Base-by-base conservation (phyloP, 2,329 filamentous ascomycete species). In the Cladosporium oxysporum region DNA sequence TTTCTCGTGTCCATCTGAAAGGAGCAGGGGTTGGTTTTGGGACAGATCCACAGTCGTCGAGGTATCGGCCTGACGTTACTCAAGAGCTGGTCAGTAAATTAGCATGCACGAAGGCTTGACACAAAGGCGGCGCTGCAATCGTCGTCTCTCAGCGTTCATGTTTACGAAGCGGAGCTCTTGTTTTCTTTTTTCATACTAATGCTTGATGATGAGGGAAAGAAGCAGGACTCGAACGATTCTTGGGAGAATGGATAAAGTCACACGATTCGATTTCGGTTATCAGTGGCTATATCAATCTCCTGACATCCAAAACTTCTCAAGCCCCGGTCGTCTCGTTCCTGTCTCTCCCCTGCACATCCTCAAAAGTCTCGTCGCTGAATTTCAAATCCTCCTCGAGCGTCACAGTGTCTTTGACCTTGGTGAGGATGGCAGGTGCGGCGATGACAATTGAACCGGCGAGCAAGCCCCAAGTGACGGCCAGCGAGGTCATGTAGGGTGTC, bases 281-380 rank as follows among this genome's bases (percentile, higher is more conserved):
- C 14, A 47, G 1, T 23, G 21, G 21, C n/a, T 23, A 16, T 4
- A 6, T 0, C 41, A 47, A 21, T n/a, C n/a, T 23, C 0, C n/a
- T 21, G 5, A 21, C 7, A 47, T 12, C 8, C 5, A n/a, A 21
- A 5, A 47, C 41, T 47, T 21, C n/a, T 47, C 41, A 47, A 11
- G 41, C 41, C 10, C 41, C n/a, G 1, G 3, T n/a, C n/a, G 41
- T 21, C 41, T 21, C 41, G n/a, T 47, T 8, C n/a, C 6, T 8
- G n/a, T 8, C 41, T 12, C n/a, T 47, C 8, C n/a, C 41, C 41
- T 47, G 16, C 41, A 96, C 89, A 70, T 96, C 91, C 33, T 85
- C 87, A 16, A 90, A 74, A 0, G 90, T 94, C 84, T 95, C 91
- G 74, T 96, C 93, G 21, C 90, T 92, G 77, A 92, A 93, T 75